Percentiles rank a stretch among this genome's conserved stretches.
Evolutionary conservation across 1,284 basidiomycete species (phyloP).

Genomic region (Kalmanozyma brasiliensis): DNA sequence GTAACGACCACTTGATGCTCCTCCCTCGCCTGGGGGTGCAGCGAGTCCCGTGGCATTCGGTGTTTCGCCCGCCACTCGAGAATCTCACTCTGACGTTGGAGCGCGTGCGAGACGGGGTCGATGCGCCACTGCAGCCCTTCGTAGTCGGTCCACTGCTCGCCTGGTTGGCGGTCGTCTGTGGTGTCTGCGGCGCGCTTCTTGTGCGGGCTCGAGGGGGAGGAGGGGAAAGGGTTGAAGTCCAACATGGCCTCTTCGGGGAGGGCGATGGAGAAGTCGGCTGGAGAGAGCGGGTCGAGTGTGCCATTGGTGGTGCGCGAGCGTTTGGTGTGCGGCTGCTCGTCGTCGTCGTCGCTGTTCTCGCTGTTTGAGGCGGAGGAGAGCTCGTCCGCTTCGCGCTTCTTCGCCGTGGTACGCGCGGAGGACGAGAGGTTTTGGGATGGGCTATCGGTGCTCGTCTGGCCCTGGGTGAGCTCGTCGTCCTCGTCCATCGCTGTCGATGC

Average conservation of each 20-base stretch:
- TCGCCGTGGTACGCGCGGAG: constrained; percentile 28
- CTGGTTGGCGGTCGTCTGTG: constrained; percentile 53
- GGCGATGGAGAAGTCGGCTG: constrained; percentile 30
- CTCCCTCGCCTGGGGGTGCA: constrained; percentile 58
- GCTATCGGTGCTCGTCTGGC: not conserved
- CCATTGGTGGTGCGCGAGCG: constrained; percentile 22
- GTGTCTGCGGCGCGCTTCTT: constrained; percentile 50
- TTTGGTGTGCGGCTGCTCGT: constrained; percentile 19
- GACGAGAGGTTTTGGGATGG: not conserved
- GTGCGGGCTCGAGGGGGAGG: not conserved
- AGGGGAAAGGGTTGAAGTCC: constrained; percentile 29
- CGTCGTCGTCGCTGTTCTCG: constrained; percentile 21
- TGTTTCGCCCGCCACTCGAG: constrained; percentile 62
- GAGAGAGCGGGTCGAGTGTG: constrained; percentile 22
- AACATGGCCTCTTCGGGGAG: constrained; percentile 35
- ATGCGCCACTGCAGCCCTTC: constrained; percentile 62
- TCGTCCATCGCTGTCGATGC: constrained; percentile 16
- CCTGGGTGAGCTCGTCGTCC: constrained; percentile 14
- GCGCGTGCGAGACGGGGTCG: constrained; percentile 51
- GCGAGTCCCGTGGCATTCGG: constrained; percentile 59
- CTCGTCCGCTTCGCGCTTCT: constrained; percentile 44
- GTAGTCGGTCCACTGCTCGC: constrained; percentile 61
- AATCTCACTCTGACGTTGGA: constrained; percentile 40
- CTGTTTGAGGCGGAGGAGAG: constrained; percentile 21
- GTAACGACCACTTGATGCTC: constrained; percentile 51